Percentiles rank a stretch among this genome's conserved stretches.
Evolutionary conservation across 305 asterid species (phyloP).

Genomic region (Fraxinus xanthoxyloides): DNA sequence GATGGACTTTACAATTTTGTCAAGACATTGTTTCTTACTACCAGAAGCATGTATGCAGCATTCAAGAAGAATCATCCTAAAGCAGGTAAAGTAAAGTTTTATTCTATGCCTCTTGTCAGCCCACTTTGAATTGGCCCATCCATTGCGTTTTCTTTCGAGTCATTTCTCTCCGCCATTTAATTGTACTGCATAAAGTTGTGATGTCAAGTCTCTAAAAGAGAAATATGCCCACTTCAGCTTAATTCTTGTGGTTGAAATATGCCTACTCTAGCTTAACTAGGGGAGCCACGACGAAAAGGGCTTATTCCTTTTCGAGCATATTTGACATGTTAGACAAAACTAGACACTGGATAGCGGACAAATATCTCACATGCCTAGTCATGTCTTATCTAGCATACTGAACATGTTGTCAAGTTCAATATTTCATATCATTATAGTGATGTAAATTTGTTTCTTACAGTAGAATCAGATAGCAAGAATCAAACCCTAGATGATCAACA

Average conservation of each 20-base stretch:
- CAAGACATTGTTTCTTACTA: slow-evolving; percentile 60
- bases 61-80: slow-evolving; percentile 32
- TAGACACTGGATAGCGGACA: not conserved
- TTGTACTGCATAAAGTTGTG: not conserved
- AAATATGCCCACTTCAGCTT: not conserved
- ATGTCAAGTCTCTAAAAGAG: not conserved
- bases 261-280: not conserved
- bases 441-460: slow-evolving; percentile 18
- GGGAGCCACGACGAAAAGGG: not conserved
- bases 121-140: not conserved
- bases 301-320: not conserved
- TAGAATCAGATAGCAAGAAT: slow-evolving; percentile 36
- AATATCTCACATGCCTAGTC: not conserved
- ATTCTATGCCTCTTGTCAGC: no score
- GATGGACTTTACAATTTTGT: slow-evolving; percentile 86
- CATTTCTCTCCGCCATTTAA: not conserved
- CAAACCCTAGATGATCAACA: slow-evolving; percentile 40
- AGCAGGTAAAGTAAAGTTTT: slow-evolving; percentile 29
- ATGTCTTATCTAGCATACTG: not conserved
- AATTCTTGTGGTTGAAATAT: not conserved
- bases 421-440: not conserved
- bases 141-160: not conserved
- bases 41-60: slow-evolving; percentile 44
- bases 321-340: not conserved
- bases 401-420: not conserved